These are phyloP conservation scores for Aspergillus diversus DNA, from an alignment of 495 filamentous ascomycete species.

Conservation along the genomic window DNA sequence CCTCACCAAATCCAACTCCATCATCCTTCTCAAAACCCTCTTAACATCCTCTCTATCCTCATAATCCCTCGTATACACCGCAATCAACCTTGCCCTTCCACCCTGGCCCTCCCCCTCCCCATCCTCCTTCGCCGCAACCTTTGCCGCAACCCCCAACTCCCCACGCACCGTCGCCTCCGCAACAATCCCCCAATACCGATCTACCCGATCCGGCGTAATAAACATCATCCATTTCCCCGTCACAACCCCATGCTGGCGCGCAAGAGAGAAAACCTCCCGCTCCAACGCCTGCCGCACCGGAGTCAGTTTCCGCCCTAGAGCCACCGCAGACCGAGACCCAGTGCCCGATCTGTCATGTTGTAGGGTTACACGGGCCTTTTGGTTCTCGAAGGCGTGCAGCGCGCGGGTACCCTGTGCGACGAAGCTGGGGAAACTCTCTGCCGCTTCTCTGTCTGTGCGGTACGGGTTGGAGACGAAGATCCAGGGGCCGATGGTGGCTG, in stretches of 20 bases:
- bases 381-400: constrained; percentile 44
- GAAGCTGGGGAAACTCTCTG: constrained; percentile 43
- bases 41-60: constrained; percentile 67
- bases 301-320: constrained; percentile 53
- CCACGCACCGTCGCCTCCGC: constrained; percentile 64
- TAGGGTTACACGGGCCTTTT: constrained; percentile 41
- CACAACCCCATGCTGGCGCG: constrained; percentile 55
- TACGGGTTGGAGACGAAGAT: constrained; percentile 67
- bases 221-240: constrained; percentile 92
- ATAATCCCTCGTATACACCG: constrained; percentile 78
- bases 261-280: constrained; percentile 58
- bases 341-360: constrained; percentile 34
- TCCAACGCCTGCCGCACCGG: constrained; percentile 55
- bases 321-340: constrained; percentile 37
- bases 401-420: constrained; percentile 45
- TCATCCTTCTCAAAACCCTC: constrained; percentile 63
- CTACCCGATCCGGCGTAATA: constrained; percentile 55
- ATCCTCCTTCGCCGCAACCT: constrained; percentile 64
- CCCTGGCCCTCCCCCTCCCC: constrained; percentile 36
- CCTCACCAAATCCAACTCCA: constrained; percentile 60
- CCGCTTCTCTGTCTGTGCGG: constrained; percentile 19
- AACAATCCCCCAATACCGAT: constrained; percentile 65
- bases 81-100: constrained; percentile 59
- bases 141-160: constrained; percentile 68
- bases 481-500: constrained; percentile 54